phyloP scores from a whole-genome alignment of 225 moss, liverwort and hornwort genomes.

The Pseudisothecium myosuroides region DNA sequence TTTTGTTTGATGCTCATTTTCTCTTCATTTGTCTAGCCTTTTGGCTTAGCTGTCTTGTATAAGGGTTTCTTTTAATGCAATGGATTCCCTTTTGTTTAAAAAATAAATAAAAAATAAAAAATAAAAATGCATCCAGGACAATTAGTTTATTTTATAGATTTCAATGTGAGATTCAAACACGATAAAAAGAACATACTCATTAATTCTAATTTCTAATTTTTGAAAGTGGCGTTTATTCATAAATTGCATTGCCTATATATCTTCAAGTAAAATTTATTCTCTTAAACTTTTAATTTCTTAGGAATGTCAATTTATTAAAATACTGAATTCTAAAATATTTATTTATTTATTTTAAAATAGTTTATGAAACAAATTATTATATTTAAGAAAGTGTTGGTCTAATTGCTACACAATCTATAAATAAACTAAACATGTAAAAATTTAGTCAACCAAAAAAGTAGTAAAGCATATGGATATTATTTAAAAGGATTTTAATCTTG shows the following conservation, averaged over 20 bases:
- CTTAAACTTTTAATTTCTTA: neutral
- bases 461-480: neutral
- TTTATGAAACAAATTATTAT: neutral
- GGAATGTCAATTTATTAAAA: neutral
- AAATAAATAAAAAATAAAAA: too few relatives aligned
- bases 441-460: neutral
- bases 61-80: too few relatives aligned
- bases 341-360: neutral
- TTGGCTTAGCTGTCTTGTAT: too few relatives aligned
- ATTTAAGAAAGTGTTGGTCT: too few relatives aligned
- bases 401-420: neutral
- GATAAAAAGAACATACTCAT: neutral
- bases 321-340: neutral
- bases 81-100: too few relatives aligned
- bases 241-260: neutral
- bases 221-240: neutral
- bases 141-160: neutral
- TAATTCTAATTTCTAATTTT: neutral
- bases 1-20: too few relatives aligned
- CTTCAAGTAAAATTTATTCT: neutral
- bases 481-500: neutral
- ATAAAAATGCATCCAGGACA: too few relatives aligned
- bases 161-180: neutral
- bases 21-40: too few relatives aligned
- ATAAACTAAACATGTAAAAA: neutral